A percentile compares a stretch with the other conserved stretches of the same genome.
Conservation (phyloP, 2,329 filamentous ascomycete species). For the Colletotrichum neosansevieriae region DNA sequence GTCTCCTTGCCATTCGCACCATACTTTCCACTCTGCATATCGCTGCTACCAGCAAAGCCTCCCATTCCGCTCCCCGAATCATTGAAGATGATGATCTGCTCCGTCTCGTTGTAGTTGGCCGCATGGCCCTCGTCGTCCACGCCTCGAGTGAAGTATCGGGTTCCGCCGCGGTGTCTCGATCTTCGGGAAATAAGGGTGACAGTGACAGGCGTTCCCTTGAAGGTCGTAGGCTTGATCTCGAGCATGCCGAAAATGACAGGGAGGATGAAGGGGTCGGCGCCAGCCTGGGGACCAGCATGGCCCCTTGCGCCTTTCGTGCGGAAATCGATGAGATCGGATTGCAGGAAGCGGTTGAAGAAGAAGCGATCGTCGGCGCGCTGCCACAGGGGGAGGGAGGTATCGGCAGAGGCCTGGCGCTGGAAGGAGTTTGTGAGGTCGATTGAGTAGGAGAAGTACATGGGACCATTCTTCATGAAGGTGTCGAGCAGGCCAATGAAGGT, state of each 20-base stretch:
- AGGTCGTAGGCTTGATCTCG: slow-evolving; percentile 85
- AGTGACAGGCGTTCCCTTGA: slow-evolving; percentile 88
- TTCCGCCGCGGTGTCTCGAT: slow-evolving; percentile 89
- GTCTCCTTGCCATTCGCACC: slow-evolving; percentile 76
- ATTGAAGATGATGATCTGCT: slow-evolving; percentile 91
- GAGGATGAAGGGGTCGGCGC: slow-evolving; percentile 90
- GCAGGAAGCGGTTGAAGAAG: slow-evolving; percentile 97
- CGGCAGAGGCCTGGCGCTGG: slow-evolving; percentile 87
- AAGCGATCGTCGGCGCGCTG: slow-evolving; percentile 94
- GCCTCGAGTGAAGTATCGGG: slow-evolving; percentile 93
- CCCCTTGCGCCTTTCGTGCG: slow-evolving; percentile 73
- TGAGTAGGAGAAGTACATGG: slow-evolving; percentile 99
- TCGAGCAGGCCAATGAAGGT: slow-evolving; percentile 87
- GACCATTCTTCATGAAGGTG: slow-evolving; percentile 82
- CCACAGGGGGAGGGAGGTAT: slow-evolving; percentile 83
- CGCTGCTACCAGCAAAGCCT: slow-evolving; percentile 82
- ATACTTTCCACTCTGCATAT: slow-evolving; percentile 80
- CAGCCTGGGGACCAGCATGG: slow-evolving; percentile 77
- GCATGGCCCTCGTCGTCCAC: slow-evolving; percentile 94
- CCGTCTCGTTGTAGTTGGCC: slow-evolving; percentile 99
- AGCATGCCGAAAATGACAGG: slow-evolving; percentile 98
- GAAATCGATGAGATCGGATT: slow-evolving; percentile 92
- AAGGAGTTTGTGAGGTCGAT: slow-evolving; percentile 97
- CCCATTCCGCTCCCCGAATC: slow-evolving; percentile 79
- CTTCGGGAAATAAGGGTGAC: slow-evolving; percentile 89